Conservation (phyloP, 2,329 filamentous ascomycete species). For the Orbilia brochopaga region DNA sequence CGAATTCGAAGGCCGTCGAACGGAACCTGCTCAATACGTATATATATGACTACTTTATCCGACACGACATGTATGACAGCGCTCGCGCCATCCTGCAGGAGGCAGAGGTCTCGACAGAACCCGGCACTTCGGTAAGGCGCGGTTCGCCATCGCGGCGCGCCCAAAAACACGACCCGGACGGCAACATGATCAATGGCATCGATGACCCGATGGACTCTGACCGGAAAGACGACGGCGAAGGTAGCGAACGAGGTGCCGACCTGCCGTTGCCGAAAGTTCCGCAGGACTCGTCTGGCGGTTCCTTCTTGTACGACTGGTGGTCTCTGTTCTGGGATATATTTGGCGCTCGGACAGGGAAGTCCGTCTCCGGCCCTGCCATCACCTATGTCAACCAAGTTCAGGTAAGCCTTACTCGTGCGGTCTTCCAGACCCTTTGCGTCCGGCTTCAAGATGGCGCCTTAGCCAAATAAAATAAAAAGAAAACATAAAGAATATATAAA, state of each 20-base stretch:
- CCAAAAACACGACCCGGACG: constrained; percentile 59
- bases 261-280: constrained; percentile 76
- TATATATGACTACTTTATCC: constrained; percentile 90
- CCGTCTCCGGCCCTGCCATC: constrained; percentile 64
- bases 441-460: neutral
- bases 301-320: constrained; percentile 98
- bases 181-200: constrained; percentile 72
- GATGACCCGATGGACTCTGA: constrained; percentile 83
- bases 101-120: constrained; percentile 52
- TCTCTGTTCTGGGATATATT: constrained; percentile 97
- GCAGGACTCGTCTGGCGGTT: constrained; percentile 70
- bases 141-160: constrained; percentile 54
- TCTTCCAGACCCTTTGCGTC: constrained; percentile 9
- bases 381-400: constrained; percentile 81
- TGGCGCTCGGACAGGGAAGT: constrained; percentile 75
- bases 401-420: constrained; percentile 63
- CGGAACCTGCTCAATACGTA: constrained; percentile 73
- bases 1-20: constrained; percentile 41
- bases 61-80: constrained; percentile 80
- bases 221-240: constrained; percentile 67
- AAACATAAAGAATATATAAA: too few species aligned
- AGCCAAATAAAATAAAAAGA: constrained; percentile 8
- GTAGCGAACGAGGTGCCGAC: constrained; percentile 69
- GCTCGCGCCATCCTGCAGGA: constrained; percentile 73
- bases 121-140: constrained; percentile 51